phyloP scores from a whole-genome alignment of 2,329 filamentous ascomycete genomes.

The Lasiodiplodia sp. region DNA sequence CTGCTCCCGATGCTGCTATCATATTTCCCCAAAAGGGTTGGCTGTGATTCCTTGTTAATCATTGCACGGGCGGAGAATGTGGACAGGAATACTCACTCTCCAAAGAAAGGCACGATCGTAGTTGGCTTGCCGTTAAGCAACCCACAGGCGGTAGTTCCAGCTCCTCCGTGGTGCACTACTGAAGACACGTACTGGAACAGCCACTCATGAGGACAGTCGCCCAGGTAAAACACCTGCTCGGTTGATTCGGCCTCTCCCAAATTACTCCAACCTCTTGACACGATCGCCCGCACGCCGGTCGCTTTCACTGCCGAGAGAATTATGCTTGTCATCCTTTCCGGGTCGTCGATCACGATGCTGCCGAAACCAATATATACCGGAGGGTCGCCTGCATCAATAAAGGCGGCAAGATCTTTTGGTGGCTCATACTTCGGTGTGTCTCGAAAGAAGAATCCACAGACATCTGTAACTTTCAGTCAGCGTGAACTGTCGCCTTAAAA shows the following conservation, averaged over 20 bases:
- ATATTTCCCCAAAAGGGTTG: constrained; percentile 65
- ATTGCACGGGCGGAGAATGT: accelerated
- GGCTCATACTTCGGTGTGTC: constrained; percentile 48
- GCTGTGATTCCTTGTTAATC: neutral
- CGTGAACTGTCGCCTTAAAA: constrained; percentile 33
- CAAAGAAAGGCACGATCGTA: constrained; percentile 64
- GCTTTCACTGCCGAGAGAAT: constrained; percentile 57
- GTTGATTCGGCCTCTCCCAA: constrained; percentile 40
- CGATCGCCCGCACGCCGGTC: constrained; percentile 53
- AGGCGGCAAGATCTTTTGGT: constrained; percentile 49
- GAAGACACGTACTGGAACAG: constrained; percentile 62
- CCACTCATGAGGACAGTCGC: constrained; percentile 65
- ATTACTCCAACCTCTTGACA: constrained; percentile 63
- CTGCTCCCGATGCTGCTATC: constrained; percentile 59
- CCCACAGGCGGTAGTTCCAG: constrained; percentile 65
- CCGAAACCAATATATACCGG: constrained; percentile 66
- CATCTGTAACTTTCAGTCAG: constrained; percentile 37
- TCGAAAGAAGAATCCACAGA: constrained; percentile 57
- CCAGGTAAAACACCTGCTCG: constrained; percentile 57
- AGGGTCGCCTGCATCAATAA: constrained; percentile 55
- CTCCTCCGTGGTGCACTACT: constrained; percentile 67
- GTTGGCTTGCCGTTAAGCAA: constrained; percentile 62
- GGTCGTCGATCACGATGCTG: constrained; percentile 62
- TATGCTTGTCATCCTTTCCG: constrained; percentile 52
- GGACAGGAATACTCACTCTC: constrained; percentile 44